Evolutionary conservation across 1,139 yeast species (phyloP).

Genomic region (Kurtzmaniella quercitrusa): DNA sequence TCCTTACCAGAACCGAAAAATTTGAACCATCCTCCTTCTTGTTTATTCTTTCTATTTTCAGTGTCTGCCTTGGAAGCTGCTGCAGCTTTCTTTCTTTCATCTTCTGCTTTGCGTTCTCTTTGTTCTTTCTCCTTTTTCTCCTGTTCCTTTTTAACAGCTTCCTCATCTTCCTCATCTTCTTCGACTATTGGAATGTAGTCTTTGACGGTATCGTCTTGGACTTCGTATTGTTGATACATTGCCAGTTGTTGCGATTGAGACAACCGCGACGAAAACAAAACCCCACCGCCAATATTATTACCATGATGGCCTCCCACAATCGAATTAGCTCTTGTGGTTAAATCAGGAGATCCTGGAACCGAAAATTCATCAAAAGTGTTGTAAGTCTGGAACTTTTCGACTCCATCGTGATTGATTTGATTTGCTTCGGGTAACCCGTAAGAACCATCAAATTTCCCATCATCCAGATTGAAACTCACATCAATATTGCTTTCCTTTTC

Average conservation of each 20-base stretch:
- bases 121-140: slow-evolving; percentile 13
- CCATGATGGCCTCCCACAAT: slow-evolving; percentile 31
- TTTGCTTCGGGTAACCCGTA: slow-evolving; percentile 1
- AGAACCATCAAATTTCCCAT: slow-evolving; percentile 2
- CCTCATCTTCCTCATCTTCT: slow-evolving; percentile 43
- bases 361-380: slow-evolving; percentile 39
- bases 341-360: slow-evolving; percentile 47
- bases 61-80: slow-evolving; percentile 11
- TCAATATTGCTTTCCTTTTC: background rate
- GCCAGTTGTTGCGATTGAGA: slow-evolving; percentile 47
- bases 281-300: slow-evolving; percentile 12
- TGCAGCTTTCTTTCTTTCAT: slow-evolving; percentile 13
- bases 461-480: slow-evolving; percentile 2
- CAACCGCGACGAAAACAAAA: slow-evolving; percentile 34
- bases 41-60: slow-evolving; percentile 13
- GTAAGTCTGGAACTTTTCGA: slow-evolving; percentile 26
- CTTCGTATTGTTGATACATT: slow-evolving; percentile 46
- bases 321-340: slow-evolving; percentile 44
- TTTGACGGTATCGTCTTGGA: slow-evolving; percentile 43
- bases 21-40: slow-evolving; percentile 43
- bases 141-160: slow-evolving; percentile 10
- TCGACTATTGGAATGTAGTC: slow-evolving; percentile 44
- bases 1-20: slow-evolving; percentile 35
- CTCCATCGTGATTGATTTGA: slow-evolving; percentile 4
- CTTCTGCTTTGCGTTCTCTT: slow-evolving; percentile 14